These are phyloP conservation scores for Cucurbita pepo DNA, from an alignment of 306 rosid species.

Conservation along the genomic window DNA sequence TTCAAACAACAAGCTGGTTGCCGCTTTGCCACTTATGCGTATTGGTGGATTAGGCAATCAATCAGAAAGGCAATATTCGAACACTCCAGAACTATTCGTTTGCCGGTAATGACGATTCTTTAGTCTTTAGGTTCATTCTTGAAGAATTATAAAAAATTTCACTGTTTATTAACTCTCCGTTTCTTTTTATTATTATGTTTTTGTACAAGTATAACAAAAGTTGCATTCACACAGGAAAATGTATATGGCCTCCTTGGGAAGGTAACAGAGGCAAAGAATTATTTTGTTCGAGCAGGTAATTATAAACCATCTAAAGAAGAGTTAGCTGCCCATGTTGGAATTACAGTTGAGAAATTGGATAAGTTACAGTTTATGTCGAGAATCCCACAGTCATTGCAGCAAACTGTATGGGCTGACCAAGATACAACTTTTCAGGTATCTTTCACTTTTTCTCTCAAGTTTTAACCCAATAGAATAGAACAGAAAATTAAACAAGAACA, in stretches of 20 bases:
- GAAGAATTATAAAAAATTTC: neutral
- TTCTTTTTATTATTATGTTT: neutral
- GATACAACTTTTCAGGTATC: slow-evolving; percentile 76
- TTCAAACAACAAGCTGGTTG: slow-evolving; percentile 80
- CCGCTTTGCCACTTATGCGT: slow-evolving; percentile 75
- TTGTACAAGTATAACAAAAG: neutral
- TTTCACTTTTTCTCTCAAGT: slow-evolving; percentile 1
- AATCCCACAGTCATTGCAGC: slow-evolving; percentile 71
- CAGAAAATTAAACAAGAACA: neutral
- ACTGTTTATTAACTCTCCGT: neutral
- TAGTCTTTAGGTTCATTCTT: neutral
- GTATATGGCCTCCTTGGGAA: slow-evolving; percentile 51
- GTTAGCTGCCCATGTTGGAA: slow-evolving; percentile 49
- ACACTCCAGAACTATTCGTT: slow-evolving; percentile 72
- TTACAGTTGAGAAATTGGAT: slow-evolving; percentile 58
- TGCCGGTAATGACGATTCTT: slow-evolving; percentile 35
- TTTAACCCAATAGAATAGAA: neutral
- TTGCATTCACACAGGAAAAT: slow-evolving; percentile 38
- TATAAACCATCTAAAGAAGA: slow-evolving; percentile 62
- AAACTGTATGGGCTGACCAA: slow-evolving; percentile 73
- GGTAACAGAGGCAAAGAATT: slow-evolving; percentile 57
- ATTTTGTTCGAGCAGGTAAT: slow-evolving; percentile 50
- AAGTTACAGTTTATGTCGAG: slow-evolving; percentile 41
- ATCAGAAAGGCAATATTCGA: slow-evolving; percentile 59
- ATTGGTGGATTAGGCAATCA: slow-evolving; percentile 76